Percentiles rank a stretch among this genome's conserved stretches.
These are phyloP conservation scores for Phytomonas francai DNA, from an alignment of 208 protist species.

Conservation along the genomic window DNA sequence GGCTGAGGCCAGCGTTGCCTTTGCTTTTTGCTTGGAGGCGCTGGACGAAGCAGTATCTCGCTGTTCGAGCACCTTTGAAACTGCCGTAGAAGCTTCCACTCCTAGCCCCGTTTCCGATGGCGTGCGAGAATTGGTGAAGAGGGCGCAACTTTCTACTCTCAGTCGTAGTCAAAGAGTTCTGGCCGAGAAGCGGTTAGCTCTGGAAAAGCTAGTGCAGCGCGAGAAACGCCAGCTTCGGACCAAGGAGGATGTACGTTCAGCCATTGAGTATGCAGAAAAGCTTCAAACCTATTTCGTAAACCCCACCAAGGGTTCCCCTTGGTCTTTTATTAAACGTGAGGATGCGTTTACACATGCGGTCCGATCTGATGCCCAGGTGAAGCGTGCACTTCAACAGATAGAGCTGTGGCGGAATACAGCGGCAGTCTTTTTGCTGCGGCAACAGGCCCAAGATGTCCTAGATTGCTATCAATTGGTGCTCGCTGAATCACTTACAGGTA, in stretches of 20 bases:
- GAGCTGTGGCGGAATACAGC: slow-evolving; percentile 51
- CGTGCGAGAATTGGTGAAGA: slow-evolving; percentile 19
- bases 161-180: slow-evolving; percentile 36
- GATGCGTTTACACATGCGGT: slow-evolving; percentile 20
- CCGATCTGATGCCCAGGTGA: slow-evolving; percentile 26
- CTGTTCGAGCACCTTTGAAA: slow-evolving; percentile 16
- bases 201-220: slow-evolving; percentile 34
- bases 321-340: background rate
- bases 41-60: slow-evolving; percentile 39
- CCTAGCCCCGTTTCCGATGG: slow-evolving; percentile 39
- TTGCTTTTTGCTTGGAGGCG: slow-evolving; percentile 72
- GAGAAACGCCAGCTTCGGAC: slow-evolving; percentile 61
- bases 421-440: slow-evolving; percentile 41
- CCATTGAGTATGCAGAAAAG: slow-evolving; percentile 29
- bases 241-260: slow-evolving; percentile 48
- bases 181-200: slow-evolving; percentile 26
- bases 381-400: slow-evolving; percentile 37
- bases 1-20: slow-evolving; percentile 43
- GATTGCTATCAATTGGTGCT: slow-evolving; percentile 56
- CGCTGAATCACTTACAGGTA: slow-evolving; percentile 51
- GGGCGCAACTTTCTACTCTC: slow-evolving; percentile 23
- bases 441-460: slow-evolving; percentile 60
- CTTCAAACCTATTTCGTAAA: slow-evolving; percentile 7
- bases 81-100: slow-evolving; percentile 8
- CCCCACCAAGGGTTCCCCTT: too few species aligned